Conservation (phyloP, 495 filamentous ascomycete species). For the Podospora conica region DNA sequence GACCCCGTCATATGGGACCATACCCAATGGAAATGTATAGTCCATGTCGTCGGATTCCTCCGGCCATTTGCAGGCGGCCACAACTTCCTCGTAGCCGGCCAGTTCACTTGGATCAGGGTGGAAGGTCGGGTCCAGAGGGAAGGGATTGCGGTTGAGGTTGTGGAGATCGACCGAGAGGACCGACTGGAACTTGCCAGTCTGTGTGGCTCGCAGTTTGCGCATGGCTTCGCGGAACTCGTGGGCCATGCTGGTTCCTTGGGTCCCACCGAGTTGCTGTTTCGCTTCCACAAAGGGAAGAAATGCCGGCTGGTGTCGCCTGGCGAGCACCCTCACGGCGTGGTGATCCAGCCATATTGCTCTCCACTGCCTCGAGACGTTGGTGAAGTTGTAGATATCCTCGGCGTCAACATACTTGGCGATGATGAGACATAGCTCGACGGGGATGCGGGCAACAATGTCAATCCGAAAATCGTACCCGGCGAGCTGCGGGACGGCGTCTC, state of each 20-base stretch:
- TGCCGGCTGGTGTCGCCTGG: slow-evolving; percentile 18
- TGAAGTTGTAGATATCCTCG: slow-evolving; percentile 16
- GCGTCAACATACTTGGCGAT: slow-evolving; percentile 23
- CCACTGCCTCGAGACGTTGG: slow-evolving; percentile 32
- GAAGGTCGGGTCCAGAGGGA: background rate
- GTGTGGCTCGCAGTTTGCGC: background rate
- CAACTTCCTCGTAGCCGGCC: background rate
- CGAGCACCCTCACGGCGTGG: slow-evolving; percentile 15
- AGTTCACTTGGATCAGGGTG: background rate
- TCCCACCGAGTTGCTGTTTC: background rate
- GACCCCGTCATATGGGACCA: background rate
- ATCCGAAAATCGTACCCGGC: slow-evolving; percentile 6
- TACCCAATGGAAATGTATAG: too few species aligned
- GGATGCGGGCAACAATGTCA: slow-evolving; percentile 29
- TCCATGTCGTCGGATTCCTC: background rate
- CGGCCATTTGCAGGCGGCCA: background rate
- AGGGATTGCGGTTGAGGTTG: background rate
- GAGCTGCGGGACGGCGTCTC: slow-evolving; percentile 12
- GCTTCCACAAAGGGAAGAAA: slow-evolving; percentile 2
- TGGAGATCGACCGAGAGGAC: background rate
- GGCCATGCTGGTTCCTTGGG: background rate
- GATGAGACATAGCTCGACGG: slow-evolving; percentile 27
- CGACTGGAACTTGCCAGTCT: background rate
- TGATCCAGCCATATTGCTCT: slow-evolving; percentile 21
- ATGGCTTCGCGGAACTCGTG: background rate